Evolutionary conservation across 441 rosid genomes (phyloP), one percentile per base, ranked within the genome.

Genomic region (Populus hybrid): DNA sequence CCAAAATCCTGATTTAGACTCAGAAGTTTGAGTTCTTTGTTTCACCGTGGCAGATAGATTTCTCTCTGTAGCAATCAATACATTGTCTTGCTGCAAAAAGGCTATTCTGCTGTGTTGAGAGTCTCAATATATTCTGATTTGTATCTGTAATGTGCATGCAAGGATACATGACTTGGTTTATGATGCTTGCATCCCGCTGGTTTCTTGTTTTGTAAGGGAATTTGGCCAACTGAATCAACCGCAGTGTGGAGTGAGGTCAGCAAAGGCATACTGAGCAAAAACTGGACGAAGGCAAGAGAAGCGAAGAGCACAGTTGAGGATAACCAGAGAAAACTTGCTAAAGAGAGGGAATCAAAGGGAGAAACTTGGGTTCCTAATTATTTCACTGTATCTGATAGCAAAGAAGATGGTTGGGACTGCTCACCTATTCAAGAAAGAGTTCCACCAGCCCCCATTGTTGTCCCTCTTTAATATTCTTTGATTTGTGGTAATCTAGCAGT

Each of bases 271-370:
- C 38, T 91, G 72, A 86, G 32, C 50, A 73, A 83, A 28, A 90
- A 93, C 5, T 95, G 98, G 98, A 90, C 86, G 77, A 91, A 86
- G 83, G 96, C 97, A 54, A 87, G 83, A 54, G 89, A 88, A 80
- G 90, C 89, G 1, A 95, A 95, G 91, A 88, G 76, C 36, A 70
- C 21, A 0, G 78, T 95, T 5, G 99, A 95, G 80, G 91, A 88
- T 75, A 87, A 83, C 67, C 99, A 92, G 54, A 89, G 99, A 57
- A 81, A 81, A 79, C 70, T 81, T 6, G 50, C 30, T 76, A 89
- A 77, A 76, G 85, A 85, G 32, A 88, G 91, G 79, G 77, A 81
- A 20, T 80, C 89, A 18, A 74, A 24, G 36, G 90, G 89, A 20
- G 80, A 86, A 72, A 85, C 77, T 28, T 92, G 96, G 98, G 83